A percentile compares a stretch with the other conserved stretches of the same genome.
phyloP scores from a whole-genome alignment of 2,329 filamentous ascomycete species.

The Colletotrichum cuscutae region DNA sequence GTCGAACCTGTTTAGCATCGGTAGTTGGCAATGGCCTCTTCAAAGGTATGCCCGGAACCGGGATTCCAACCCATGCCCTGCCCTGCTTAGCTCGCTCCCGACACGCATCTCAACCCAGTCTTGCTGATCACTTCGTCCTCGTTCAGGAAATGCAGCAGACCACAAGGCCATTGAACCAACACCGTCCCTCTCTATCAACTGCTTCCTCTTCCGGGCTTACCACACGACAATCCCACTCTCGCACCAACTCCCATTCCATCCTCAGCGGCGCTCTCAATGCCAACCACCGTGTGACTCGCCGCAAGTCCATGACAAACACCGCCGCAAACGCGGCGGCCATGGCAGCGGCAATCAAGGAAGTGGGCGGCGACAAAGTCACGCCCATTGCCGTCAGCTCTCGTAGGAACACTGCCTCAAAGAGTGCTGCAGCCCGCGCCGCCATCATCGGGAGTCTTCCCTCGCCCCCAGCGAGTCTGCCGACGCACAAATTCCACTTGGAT shows the following conservation, averaged over 20 bases:
- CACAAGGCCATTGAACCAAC: conserved; percentile 74
- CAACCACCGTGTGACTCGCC: conserved; percentile 86
- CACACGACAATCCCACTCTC: conserved; percentile 72
- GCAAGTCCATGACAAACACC: conserved; percentile 90
- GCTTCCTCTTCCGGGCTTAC: conserved; percentile 68
- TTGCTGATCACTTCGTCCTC: conserved; percentile 50
- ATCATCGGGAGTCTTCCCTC: conserved; percentile 69
- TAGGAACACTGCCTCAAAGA: conserved; percentile 77
- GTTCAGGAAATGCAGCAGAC: conserved; percentile 72
- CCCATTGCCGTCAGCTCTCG: conserved; percentile 68
- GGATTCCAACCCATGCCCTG: conserved; percentile 30
- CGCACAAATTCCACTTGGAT: conserved; percentile 61
- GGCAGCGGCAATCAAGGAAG: conserved; percentile 76
- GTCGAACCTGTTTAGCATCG: conserved; percentile 39
- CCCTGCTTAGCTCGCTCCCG: conserved; percentile 29
- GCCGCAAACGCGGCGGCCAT: conserved; percentile 79
- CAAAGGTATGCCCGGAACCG: conserved; percentile 61
- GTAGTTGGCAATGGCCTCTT: conserved; percentile 67
- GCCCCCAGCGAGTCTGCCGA: conserved; percentile 75
- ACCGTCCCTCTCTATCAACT: conserved; percentile 69
- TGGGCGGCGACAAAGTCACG: conserved; percentile 65
- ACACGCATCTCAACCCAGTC: conserved; percentile 36
- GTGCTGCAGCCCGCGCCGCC: conserved; percentile 62
- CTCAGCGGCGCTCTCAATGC: conserved; percentile 81
- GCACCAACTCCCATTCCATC: conserved; percentile 84